phyloP scores from a whole-genome alignment of 768 basidiomycete genomes.

The Boletus pseudopeckii region DNA sequence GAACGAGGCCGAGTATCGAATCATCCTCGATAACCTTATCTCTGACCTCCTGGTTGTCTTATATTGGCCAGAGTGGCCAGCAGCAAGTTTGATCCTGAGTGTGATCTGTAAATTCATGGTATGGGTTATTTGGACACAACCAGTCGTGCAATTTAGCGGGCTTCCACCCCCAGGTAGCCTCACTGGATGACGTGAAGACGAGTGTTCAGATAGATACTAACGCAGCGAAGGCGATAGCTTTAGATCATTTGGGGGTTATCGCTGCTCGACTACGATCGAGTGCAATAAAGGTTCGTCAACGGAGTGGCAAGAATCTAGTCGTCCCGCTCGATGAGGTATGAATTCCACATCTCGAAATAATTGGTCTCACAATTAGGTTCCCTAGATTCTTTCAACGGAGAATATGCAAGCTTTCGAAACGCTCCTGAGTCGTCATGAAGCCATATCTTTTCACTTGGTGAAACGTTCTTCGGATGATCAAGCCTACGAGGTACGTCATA shows the following conservation, averaged over 20 bases:
- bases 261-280: conserved; percentile 75
- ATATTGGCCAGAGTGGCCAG: conserved; percentile 98
- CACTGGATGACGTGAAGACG: conserved; percentile 78
- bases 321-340: conserved; percentile 71
- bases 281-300: conserved; percentile 36
- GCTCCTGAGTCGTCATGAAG: conserved; percentile 59
- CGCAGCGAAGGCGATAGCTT: conserved; percentile 81
- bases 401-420: conserved; percentile 53
- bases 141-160: not conserved
- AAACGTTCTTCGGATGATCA: conserved; percentile 77
- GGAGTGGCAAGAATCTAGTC: conserved; percentile 38
- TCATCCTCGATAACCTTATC: conserved; percentile 88
- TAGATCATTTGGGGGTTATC: conserved; percentile 94
- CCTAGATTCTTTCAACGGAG: conserved; percentile 51
- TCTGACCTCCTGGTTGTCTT: conserved; percentile 84
- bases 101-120: conserved; percentile 89
- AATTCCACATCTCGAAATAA: not conserved
- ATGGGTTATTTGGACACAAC: conserved; percentile 12
- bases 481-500: conserved; percentile 64
- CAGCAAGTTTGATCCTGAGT: conserved; percentile 74
- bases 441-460: conserved; percentile 62
- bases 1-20: conserved; percentile 90
- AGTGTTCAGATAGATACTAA: conserved; percentile 65
- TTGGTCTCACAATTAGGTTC: not conserved
- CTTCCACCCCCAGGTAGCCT: conserved; percentile 54